phyloP scores from a whole-genome alignment of 345 rosid species.

The Gynandropsis gynandra region DNA sequence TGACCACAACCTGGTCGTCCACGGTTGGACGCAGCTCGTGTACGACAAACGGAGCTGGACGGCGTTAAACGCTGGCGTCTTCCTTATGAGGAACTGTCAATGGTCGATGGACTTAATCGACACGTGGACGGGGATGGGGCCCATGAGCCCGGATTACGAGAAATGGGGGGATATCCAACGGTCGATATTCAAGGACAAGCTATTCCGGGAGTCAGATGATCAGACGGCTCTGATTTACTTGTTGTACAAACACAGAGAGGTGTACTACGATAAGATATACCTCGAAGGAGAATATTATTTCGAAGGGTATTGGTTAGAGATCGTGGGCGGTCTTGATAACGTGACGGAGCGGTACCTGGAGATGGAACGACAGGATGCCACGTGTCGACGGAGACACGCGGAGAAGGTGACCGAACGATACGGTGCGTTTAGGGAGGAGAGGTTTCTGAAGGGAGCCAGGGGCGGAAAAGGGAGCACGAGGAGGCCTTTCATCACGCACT shows the following conservation, averaged over 20 bases:
- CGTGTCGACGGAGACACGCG: conserved; percentile 57
- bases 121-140: conserved; percentile 73
- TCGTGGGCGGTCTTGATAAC: conserved; percentile 45
- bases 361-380: conserved; percentile 39
- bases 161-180: conserved; percentile 71
- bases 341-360: conserved; percentile 45
- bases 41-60: conserved; percentile 75
- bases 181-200: conserved; percentile 65
- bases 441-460: conserved; percentile 41
- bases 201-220: conserved; percentile 76
- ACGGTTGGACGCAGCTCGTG: conserved; percentile 69
- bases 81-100: conserved; percentile 81
- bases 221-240: conserved; percentile 76
- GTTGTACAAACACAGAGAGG: conserved; percentile 40
- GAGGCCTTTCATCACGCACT: conserved; percentile 77
- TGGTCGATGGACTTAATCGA: conserved; percentile 95
- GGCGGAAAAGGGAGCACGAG: conserved; percentile 54
- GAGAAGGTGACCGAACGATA: conserved; percentile 78
- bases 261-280: conserved; percentile 49
- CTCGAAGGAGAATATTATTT: conserved; percentile 61
- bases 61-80: conserved; percentile 76
- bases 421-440: conserved; percentile 50
- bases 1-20: conserved; percentile 65
- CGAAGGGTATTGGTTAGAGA: conserved; percentile 69
- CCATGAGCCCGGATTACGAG: conserved; percentile 41